Percentiles rank a stretch among this genome's conserved stretches.
Evolutionary conservation across 495 filamentous ascomycete genomes (phyloP).

Genomic region (Polyplosphaeria fusca): DNA sequence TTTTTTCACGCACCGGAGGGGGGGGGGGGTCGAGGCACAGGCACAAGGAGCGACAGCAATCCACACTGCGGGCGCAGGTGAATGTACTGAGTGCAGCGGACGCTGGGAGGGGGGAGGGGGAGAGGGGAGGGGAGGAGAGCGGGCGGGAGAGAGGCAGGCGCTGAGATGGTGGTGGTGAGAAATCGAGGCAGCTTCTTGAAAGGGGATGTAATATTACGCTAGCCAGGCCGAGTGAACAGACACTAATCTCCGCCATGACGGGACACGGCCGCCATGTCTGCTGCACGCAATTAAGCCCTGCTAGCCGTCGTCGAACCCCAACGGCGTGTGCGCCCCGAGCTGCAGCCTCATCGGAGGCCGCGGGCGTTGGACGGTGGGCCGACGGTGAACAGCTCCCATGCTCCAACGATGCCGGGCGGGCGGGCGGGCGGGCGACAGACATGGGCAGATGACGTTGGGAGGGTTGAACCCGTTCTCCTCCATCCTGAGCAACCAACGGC

Average conservation of each 20-base stretch:
- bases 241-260: conserved; percentile 32
- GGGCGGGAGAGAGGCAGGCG: conserved; percentile 9
- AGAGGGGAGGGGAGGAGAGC: conserved; percentile 2
- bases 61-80: conserved; percentile 7
- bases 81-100: conserved; percentile 21
- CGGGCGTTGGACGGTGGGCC: neutral
- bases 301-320: conserved; percentile 9
- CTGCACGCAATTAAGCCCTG: conserved; percentile 31
- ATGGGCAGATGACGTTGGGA: conserved; percentile 14
- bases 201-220: conserved; percentile 18
- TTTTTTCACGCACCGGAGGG: conserved; percentile 1
- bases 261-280: conserved; percentile 12
- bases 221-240: conserved; percentile 25
- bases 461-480: neutral
- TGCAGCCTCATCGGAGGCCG: no score
- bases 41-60: conserved; percentile 21
- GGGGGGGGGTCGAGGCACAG: neutral
- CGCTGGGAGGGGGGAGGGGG: conserved; percentile 2
- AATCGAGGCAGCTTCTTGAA: conserved; percentile 8
- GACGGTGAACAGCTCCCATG: neutral
- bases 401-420: conserved; percentile 2
- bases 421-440: conserved; percentile 4
- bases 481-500: neutral
- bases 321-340: neutral
- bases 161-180: conserved; percentile 5